Evolutionary conservation across 257 asterid species (phyloP).

Genomic region (Nicotiana knightiana): DNA sequence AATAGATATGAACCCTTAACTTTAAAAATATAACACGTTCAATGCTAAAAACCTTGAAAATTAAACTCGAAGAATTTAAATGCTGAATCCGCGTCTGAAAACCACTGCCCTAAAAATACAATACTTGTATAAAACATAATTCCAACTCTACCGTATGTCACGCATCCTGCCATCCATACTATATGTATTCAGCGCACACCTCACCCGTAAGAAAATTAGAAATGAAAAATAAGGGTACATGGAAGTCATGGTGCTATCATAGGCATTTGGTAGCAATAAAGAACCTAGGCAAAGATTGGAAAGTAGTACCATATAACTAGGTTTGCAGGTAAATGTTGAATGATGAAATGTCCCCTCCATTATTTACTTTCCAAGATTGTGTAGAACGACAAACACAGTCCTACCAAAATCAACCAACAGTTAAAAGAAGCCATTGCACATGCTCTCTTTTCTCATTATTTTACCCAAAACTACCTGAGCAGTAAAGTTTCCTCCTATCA

Average conservation of each 20-base stretch:
- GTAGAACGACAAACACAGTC: neutral
- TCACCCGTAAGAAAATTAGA: neutral
- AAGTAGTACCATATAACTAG: neutral
- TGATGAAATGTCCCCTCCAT: neutral
- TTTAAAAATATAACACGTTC: no score
- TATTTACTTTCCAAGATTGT: conserved; percentile 1
- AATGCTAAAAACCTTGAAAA: no score
- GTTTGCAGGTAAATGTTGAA: neutral
- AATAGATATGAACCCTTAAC: no score
- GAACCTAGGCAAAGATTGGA: neutral
- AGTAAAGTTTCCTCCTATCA: neutral
- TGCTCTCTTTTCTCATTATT: neutral
- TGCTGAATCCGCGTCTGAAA: no score
- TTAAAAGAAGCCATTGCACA: neutral
- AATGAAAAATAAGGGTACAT: neutral
- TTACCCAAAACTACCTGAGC: neutral
- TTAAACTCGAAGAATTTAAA: no score
- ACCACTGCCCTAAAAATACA: no score
- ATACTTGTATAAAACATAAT: no score
- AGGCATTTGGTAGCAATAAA: neutral
- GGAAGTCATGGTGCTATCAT: neutral
- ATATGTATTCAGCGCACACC: neutral
- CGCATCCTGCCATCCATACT: neutral
- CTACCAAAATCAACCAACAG: neutral
- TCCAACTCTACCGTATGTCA: no score